Base-by-base conservation (phyloP, 306 rosid species). In the Cicer chorassanicum region DNA sequence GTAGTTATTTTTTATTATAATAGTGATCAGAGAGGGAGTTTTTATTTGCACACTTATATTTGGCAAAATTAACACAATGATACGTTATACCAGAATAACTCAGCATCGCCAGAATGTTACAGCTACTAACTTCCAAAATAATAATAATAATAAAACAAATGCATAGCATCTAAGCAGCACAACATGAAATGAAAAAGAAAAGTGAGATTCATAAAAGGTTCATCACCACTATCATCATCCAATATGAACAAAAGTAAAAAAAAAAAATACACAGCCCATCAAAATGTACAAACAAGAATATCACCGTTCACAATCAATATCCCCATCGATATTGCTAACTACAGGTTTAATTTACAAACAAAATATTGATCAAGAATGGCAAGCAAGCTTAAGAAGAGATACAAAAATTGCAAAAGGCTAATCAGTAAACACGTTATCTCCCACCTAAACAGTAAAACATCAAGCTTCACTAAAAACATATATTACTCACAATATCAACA, bases 161-260 rank as follows among this genome's bases (percentile, higher is more conserved):
- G 42, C 60, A 36, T 45, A 3, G 14, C 68, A 66, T 34, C 40
- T 40, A 19, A 62, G 65, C 56, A 61, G 19, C 57, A 62, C 40
- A 40, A 42, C 71, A 49, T 19, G 70, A 14, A 77, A 70, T 9
- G 50, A 16, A 56, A 44, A 56, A 74, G 63, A 74, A 68, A 10
- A 41, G 59, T 13, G 18, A 46, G 10, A 63, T 44, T 44, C 5
- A 44, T 9, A 59, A 66, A 53, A 12, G n/a, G 0, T 24, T 8
- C 66, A 55, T 64, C 12, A 44, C 41, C 12, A 44, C 41, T 4
- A 19, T 51, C 74, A 46, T 21, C 48, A 40, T 6, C 48, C 55
- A 48, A 66, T 49, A 57, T 15, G 39, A 80, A 66, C 15, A 63
- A 19, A 65, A 65, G 11, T 38, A 43, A 4, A 19, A 29, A 29